Percentiles rank a stretch among this genome's conserved stretches.
Conservation (phyloP, 177 flowering plant species). For the Vitis hybrid region DNA sequence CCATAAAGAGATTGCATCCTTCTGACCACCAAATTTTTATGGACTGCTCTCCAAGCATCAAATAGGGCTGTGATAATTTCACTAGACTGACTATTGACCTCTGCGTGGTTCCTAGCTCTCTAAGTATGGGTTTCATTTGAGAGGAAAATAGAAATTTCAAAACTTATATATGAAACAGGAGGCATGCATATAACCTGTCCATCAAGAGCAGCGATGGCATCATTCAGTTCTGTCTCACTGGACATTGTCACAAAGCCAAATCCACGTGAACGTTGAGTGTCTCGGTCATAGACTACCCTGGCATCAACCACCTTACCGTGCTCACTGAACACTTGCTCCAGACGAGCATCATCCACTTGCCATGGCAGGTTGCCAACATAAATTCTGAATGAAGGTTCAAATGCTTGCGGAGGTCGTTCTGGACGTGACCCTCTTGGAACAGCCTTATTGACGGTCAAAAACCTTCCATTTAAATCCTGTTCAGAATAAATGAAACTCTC, state of each 20-base stretch:
- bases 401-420: constrained; percentile 55
- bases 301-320: constrained; percentile 85
- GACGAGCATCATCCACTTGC: constrained; percentile 74
- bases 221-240: constrained; percentile 60
- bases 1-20: background rate
- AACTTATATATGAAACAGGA: background rate
- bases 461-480: constrained; percentile 82
- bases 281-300: constrained; percentile 75
- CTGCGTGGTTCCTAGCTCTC: background rate
- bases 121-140: background rate
- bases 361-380: constrained; percentile 95
- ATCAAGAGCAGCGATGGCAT: constrained; percentile 82
- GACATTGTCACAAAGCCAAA: constrained; percentile 93
- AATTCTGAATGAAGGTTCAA: constrained; percentile 49
- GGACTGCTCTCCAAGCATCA: background rate
- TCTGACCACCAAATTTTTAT: background rate
- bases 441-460: constrained; percentile 86
- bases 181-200: constrained; percentile 54
- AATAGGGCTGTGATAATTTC: background rate
- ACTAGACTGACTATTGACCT: background rate
- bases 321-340: constrained; percentile 82
- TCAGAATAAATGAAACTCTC: constrained; percentile 1
- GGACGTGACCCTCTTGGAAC: constrained; percentile 72
- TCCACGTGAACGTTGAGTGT: constrained; percentile 85
- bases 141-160: background rate